Conservation (phyloP, 1,139 yeast genomes). For the Debaryomyces udenii region DNA sequence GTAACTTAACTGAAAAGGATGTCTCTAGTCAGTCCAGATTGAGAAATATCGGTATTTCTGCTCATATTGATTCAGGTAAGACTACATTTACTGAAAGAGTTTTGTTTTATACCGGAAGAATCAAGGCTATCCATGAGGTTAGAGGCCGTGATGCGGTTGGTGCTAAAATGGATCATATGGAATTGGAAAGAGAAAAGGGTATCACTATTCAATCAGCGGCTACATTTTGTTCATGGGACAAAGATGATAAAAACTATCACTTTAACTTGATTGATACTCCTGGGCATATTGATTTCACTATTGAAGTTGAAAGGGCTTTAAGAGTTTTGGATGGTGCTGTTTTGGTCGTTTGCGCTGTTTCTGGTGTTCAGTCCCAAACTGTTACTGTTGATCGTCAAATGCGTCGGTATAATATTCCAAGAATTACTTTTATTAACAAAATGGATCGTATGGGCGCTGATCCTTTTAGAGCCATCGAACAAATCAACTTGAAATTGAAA, state of each 20-base stretch:
- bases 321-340: constrained; percentile 98
- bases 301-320: constrained; percentile 96
- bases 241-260: constrained; percentile 68
- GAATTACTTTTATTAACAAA: constrained; percentile 93
- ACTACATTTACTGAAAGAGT: constrained; percentile 96
- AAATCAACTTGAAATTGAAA: constrained; percentile 80
- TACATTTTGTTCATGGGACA: constrained; percentile 95
- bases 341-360: constrained; percentile 95
- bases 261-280: constrained; percentile 97
- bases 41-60: constrained; percentile 96
- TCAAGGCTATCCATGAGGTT: constrained; percentile 97
- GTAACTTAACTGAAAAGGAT: constrained; percentile 60
- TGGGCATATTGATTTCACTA: constrained; percentile 97
- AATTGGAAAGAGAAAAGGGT: constrained; percentile 94
- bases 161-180: constrained; percentile 94
- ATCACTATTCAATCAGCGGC: constrained; percentile 99
- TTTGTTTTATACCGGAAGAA: constrained; percentile 92
- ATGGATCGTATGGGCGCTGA: constrained; percentile 99
- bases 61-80: constrained; percentile 86
- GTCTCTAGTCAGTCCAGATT: constrained; percentile 53
- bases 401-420: constrained; percentile 97
- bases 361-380: constrained; percentile 98
- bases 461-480: constrained; percentile 94
- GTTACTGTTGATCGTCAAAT: constrained; percentile 98
- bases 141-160: constrained; percentile 98